A percentile compares a stretch with the other conserved stretches of the same genome.
Conservation (phyloP, 1,284 basidiomycete species). For the Tilletia walkeri region DNA sequence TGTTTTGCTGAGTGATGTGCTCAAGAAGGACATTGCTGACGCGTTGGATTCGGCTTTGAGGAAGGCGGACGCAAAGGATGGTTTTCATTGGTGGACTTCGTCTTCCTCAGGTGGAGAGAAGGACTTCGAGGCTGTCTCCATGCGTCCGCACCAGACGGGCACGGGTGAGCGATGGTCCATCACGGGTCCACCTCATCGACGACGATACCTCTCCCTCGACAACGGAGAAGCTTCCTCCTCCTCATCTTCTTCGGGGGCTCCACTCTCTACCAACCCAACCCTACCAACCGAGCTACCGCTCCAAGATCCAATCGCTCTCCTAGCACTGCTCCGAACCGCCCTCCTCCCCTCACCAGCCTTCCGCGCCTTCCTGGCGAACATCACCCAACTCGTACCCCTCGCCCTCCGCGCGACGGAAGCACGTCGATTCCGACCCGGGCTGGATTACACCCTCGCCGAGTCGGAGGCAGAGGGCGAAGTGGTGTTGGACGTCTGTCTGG, state of each 20-base stretch:
- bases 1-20: constrained; percentile 63
- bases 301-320: constrained; percentile 31
- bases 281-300: constrained; percentile 62
- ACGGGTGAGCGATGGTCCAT: constrained; percentile 64
- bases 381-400: constrained; percentile 74
- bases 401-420: constrained; percentile 70
- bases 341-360: constrained; percentile 77
- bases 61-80: constrained; percentile 66
- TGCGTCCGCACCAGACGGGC: constrained; percentile 37
- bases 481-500: constrained; percentile 83
- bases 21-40: constrained; percentile 44
- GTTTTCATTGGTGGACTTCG: constrained; percentile 47
- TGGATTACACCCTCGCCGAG: constrained; percentile 92
- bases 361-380: constrained; percentile 80
- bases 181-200: constrained; percentile 87
- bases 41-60: constrained; percentile 42
- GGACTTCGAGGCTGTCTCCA: constrained; percentile 31
- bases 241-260: not conserved
- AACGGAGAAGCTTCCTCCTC: constrained; percentile 24
- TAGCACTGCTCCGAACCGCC: constrained; percentile 39
- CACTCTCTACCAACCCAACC: constrained; percentile 17
- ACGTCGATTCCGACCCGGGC: constrained; percentile 81
- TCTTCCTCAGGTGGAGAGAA: constrained; percentile 15
- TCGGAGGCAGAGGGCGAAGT: constrained; percentile 67
- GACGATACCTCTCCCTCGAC: constrained; percentile 73